Evolutionary conservation across 2,329 filamentous ascomycete genomes (phyloP), one percentile per base, ranked within the genome.

Genomic region (Hymenoscyphus scutula): DNA sequence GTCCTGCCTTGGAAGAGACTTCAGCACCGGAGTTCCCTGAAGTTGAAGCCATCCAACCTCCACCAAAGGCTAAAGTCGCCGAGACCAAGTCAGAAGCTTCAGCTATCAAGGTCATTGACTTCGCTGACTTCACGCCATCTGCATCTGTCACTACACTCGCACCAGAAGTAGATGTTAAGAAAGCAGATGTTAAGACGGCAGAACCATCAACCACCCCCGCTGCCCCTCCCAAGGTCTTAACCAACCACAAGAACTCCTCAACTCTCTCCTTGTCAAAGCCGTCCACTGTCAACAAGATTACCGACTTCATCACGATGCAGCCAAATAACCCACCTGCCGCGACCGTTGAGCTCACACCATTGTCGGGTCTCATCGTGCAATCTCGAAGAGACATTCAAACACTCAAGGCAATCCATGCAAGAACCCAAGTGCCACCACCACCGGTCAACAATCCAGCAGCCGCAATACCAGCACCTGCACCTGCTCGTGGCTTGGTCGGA

Each of bases 311-410:
- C 27, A 45, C 25, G 1, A n/a, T 25, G 37, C 11, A 23, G 30
- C 34, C 32, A 19, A 32, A 29, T 7, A n/a, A n/a, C 7, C 25
- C 57, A 32, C 10, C 19, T 1, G 37, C 32, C 2, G n/a, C 34
- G 2, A 17, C 17, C 0, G 51, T 64, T 27, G 60, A 62, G 27
- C 30, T 64, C 2, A 66, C 64, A 4, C 60, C 62, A 3, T 57
- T 66, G 5, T 57, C 45, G 19, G 19, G 7, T 11, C 10, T 66
- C 10, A 61, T 66, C 25, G 23, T 41, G 8, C 64, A 66, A 53
- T 61, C 62, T 5, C 61, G 37, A 6, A 41, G 29, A 11, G 64
- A 66, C 27, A 48, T 66, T 6, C n/a, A 6, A 23, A 58, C 25
- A 10, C 56, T 58, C 19, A 6, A 25, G 6, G 23, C 25, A 19